Evolutionary conservation across 805 yeast genomes (phyloP).

Genomic region (Pichia phayaonensis): DNA sequence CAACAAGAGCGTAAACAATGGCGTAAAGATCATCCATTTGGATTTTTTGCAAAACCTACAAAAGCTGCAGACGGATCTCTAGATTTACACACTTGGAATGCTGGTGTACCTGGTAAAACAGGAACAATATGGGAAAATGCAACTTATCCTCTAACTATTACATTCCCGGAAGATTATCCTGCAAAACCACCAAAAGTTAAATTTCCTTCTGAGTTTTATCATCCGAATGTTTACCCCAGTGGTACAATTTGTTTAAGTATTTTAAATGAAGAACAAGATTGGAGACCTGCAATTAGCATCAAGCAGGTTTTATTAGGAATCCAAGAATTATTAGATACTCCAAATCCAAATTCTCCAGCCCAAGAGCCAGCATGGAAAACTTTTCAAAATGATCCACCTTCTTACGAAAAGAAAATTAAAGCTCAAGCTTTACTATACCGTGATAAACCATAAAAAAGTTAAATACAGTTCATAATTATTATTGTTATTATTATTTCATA

Average conservation of each 20-base stretch:
- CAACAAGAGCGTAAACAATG: constrained; percentile 96
- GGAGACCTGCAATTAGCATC: constrained; percentile 95
- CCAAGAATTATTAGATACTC: constrained; percentile 82
- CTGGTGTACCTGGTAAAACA: constrained; percentile 92
- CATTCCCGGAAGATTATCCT: constrained; percentile 88
- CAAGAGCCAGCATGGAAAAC: constrained; percentile 96
- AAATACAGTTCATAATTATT: background rate
- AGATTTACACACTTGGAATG: constrained; percentile 82
- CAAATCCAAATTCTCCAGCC: constrained; percentile 95
- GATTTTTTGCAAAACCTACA: constrained; percentile 87
- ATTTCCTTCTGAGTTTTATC: constrained; percentile 87
- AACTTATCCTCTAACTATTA: constrained; percentile 74
- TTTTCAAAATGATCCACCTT: constrained; percentile 55
- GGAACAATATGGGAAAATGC: constrained; percentile 87
- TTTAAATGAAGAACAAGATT: constrained; percentile 89
- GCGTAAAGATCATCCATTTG: constrained; percentile 98
- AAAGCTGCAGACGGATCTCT: constrained; percentile 77
- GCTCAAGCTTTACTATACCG: constrained; percentile 77
- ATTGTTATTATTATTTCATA: background rate
- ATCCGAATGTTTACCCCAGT: constrained; percentile 95
- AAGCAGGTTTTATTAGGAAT: constrained; percentile 87
- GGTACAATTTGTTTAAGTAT: constrained; percentile 94
- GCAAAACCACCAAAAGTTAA: constrained; percentile 93
- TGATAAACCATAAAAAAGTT: constrained; percentile 16
- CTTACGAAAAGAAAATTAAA: constrained; percentile 68